Evolutionary conservation across 2,329 filamentous ascomycete genomes (phyloP).

Genomic region (Metarhizium robertsii): DNA sequence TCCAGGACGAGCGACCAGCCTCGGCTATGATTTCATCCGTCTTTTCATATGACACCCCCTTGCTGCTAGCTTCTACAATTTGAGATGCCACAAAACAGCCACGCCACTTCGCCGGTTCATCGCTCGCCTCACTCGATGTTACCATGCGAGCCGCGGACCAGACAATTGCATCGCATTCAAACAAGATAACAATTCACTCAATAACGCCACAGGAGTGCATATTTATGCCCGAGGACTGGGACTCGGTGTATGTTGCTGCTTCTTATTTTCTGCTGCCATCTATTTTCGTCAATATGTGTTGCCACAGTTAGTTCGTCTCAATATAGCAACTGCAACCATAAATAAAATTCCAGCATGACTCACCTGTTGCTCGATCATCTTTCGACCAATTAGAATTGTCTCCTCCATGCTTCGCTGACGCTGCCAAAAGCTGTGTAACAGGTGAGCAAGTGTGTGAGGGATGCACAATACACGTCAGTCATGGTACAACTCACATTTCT

Average conservation of each 20-base stretch:
- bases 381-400: constrained; percentile 46
- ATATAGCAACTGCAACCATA: background rate
- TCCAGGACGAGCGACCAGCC: too few relatives aligned
- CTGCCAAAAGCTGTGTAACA: constrained; percentile 45
- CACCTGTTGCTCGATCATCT: constrained; percentile 41
- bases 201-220: background rate
- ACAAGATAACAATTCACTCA: background rate
- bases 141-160: background rate
- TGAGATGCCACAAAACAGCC: too few relatives aligned
- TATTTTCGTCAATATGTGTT: background rate
- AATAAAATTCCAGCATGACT: constrained; percentile 2
- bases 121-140: too few relatives aligned
- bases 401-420: constrained; percentile 49
- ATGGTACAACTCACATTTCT: constrained; percentile 31
- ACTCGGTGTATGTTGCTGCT: background rate
- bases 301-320: background rate
- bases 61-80: too few relatives aligned
- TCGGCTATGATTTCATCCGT: too few relatives aligned
- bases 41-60: too few relatives aligned
- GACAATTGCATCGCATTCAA: background rate
- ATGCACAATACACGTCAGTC: background rate
- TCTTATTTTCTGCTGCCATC: background rate
- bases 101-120: too few relatives aligned
- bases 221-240: background rate
- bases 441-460: background rate